phyloP scores from a whole-genome alignment of 139 green algal genomes.

The Chloropicon primus region DNA sequence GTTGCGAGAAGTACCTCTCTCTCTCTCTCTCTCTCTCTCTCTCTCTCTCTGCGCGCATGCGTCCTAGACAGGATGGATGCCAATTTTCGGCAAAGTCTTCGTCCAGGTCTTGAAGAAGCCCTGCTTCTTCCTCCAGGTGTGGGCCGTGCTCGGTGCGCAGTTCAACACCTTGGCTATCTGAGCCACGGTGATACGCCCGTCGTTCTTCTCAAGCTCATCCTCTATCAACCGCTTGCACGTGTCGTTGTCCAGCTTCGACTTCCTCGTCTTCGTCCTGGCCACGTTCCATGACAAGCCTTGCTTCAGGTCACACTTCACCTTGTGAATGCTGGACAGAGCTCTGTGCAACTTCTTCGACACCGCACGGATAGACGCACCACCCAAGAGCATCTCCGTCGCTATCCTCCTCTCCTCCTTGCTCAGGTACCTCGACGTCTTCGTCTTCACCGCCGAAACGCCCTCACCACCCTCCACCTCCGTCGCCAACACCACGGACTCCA shows the following conservation, averaged over 20 bases:
- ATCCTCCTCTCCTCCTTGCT: background rate
- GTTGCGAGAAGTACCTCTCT: no score
- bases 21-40: no score
- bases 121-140: background rate
- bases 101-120: background rate
- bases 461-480: no score
- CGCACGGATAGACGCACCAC: background rate
- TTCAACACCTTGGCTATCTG: background rate
- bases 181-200: background rate
- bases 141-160: background rate
- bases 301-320: background rate
- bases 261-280: slow-evolving; percentile 4
- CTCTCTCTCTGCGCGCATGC: no score
- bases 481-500: slow-evolving; percentile 1
- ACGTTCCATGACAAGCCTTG: background rate
- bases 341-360: background rate
- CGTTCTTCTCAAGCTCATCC: background rate
- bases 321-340: background rate
- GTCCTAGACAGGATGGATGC: no score
- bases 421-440: background rate
- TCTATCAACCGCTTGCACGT: background rate
- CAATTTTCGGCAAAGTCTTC: no score
- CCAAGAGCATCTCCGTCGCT: background rate
- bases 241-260: background rate
- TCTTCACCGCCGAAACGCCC: no score